These are phyloP conservation scores for Tulasnella sp. DNA, from an alignment of 768 basidiomycete genomes.

Conservation along the genomic window DNA sequence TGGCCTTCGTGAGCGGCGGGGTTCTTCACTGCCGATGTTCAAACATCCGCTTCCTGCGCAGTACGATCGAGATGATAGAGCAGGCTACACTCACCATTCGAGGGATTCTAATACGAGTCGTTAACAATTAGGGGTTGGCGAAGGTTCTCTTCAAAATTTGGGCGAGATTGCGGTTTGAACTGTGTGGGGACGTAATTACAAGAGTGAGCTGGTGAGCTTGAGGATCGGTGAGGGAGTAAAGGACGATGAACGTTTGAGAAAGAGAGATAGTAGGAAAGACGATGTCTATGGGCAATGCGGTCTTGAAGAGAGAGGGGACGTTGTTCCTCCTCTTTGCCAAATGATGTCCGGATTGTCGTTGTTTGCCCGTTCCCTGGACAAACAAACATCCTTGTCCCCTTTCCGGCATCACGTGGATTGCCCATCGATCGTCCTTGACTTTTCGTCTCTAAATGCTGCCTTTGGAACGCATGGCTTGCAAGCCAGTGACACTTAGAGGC, in stretches of 20 bases:
- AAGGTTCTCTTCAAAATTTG: not conserved
- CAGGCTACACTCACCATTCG: not conserved
- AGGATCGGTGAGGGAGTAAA: not conserved
- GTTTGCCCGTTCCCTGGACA: not conserved
- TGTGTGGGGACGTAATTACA: not conserved
- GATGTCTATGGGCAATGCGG: not conserved
- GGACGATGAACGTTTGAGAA: not conserved
- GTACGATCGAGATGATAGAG: not conserved
- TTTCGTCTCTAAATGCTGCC: no score
- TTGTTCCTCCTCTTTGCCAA: not conserved
- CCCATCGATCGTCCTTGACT: not conserved
- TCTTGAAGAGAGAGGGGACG: not conserved
- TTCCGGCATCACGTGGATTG: not conserved
- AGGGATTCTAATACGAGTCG: not conserved
- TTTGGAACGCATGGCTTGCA: no score
- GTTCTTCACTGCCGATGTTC: not conserved
- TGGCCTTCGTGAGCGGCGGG: not conserved
- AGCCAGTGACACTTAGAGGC: no score
- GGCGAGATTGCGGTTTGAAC: not conserved
- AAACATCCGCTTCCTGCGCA: not conserved
- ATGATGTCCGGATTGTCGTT: not conserved
- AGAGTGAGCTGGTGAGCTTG: not conserved
- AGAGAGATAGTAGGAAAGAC: not conserved
- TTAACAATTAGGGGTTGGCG: not conserved
- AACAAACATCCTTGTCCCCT: not conserved